Conservation (phyloP, 208 protist genomes). For the Leishmania aethiopica region DNA sequence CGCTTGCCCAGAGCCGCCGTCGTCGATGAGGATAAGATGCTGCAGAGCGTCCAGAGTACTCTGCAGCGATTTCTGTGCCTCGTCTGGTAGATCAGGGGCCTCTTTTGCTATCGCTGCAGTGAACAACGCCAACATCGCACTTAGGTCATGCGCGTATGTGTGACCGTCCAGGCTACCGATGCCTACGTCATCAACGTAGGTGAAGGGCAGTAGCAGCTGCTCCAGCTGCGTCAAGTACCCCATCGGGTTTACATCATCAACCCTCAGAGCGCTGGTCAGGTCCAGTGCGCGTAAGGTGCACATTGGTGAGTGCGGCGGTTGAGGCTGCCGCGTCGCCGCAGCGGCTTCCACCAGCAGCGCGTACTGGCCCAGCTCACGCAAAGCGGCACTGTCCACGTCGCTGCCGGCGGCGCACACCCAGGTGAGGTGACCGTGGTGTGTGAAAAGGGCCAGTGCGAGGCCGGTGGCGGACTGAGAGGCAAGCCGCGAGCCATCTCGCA, state of each 20-base stretch:
- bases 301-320: neutral
- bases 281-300: constrained; percentile 50
- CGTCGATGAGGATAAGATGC: constrained; percentile 3
- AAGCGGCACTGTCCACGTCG: constrained; percentile 35
- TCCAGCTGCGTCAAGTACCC: constrained; percentile 42
- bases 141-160: constrained; percentile 27
- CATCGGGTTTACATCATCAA: constrained; percentile 42
- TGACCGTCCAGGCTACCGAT: constrained; percentile 42
- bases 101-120: neutral
- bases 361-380: constrained; percentile 42
- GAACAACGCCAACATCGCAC: constrained; percentile 10
- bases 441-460: constrained; percentile 33
- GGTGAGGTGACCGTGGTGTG: constrained; percentile 27
- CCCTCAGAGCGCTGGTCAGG: constrained; percentile 40
- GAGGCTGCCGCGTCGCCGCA: neutral
- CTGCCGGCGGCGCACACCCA: constrained; percentile 47
- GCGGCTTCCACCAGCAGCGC: constrained; percentile 37
- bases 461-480: constrained; percentile 20
- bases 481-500: constrained; percentile 1
- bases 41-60: constrained; percentile 8
- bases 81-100: neutral
- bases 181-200: constrained; percentile 37
- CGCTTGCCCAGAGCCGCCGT: neutral
- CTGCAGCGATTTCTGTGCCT: constrained; percentile 7
- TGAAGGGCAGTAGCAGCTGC: constrained; percentile 59